These are phyloP conservation scores for Candida dajiaensis DNA, from an alignment of 805 yeast species.

Conservation along the genomic window DNA sequence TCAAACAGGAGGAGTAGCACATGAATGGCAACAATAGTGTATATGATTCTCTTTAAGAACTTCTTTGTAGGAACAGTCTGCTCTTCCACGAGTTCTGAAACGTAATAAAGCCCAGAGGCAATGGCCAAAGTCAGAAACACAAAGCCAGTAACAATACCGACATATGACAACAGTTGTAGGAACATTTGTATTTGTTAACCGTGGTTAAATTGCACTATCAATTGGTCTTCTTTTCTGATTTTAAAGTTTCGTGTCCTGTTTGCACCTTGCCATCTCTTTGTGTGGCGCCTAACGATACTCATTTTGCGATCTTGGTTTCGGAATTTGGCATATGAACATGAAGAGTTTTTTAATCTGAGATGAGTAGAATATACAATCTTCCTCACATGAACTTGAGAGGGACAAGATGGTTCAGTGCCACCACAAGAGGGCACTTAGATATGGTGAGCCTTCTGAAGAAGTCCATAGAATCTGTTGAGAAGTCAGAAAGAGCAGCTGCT, in stretches of 20 bases:
- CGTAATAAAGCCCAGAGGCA: conserved; percentile 87
- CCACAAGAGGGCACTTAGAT: neutral
- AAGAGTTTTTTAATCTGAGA: too few relatives aligned
- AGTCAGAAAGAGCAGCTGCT: neutral
- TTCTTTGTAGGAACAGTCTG: conserved; percentile 81
- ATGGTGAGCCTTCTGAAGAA: conserved; percentile 2
- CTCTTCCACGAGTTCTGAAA: conserved; percentile 91
- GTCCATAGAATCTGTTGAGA: conserved; percentile 3
- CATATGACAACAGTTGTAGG: conserved; percentile 49
- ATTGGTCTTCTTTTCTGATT: neutral
- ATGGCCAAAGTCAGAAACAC: conserved; percentile 56
- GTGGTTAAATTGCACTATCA: neutral
- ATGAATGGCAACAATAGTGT: conserved; percentile 48
- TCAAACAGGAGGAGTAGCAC: conserved; percentile 64
- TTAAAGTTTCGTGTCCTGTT: neutral
- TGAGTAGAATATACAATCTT: too few relatives aligned
- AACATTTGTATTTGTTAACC: conserved; percentile 39
- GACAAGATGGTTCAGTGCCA: neutral
- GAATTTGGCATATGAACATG: too few relatives aligned
- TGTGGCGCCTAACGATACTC: neutral
- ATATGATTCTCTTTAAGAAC: conserved; percentile 57
- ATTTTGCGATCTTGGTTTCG: neutral
- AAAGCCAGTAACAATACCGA: conserved; percentile 60
- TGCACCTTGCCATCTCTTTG: neutral
- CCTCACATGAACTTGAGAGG: neutral